Evolutionary conservation across 2,329 filamentous ascomycete genomes (phyloP).

Genomic region (Arthrobotrys entomopaga): DNA sequence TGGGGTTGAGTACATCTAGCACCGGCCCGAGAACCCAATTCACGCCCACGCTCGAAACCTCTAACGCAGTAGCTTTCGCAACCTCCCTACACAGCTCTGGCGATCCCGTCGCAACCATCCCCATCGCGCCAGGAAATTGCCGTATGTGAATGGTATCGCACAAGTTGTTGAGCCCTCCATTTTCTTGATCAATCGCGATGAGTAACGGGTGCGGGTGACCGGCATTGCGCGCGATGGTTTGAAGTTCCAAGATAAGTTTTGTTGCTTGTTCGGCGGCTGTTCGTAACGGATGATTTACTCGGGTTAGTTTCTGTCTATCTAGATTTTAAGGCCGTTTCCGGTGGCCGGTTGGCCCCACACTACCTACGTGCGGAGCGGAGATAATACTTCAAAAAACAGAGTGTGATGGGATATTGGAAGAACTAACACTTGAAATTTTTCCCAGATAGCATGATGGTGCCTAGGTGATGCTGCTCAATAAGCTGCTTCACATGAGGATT

Average conservation of each 20-base stretch:
- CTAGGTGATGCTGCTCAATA: slow-evolving; percentile 86
- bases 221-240: slow-evolving; percentile 88
- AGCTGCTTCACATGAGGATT: slow-evolving; percentile 83
- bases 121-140: slow-evolving; percentile 97
- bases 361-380: slow-evolving; percentile 10
- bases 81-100: slow-evolving; percentile 86
- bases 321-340: background rate
- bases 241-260: slow-evolving; percentile 85
- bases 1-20: slow-evolving; percentile 76
- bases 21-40: slow-evolving; percentile 96
- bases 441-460: slow-evolving; percentile 83
- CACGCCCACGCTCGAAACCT: slow-evolving; percentile 90
- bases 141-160: slow-evolving; percentile 51
- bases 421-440: slow-evolving; percentile 84
- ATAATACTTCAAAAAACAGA: slow-evolving; percentile 29
- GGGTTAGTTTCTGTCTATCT: background rate
- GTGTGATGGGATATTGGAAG: background rate
- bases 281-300: slow-evolving; percentile 14
- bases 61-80: slow-evolving; percentile 90
- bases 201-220: slow-evolving; percentile 88
- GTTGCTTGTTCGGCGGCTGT: slow-evolving; percentile 91
- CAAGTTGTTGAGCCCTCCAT: slow-evolving; percentile 69
- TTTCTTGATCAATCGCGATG: slow-evolving; percentile 95
- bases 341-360: background rate
- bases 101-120: slow-evolving; percentile 87